Percentiles rank a stretch among this genome's conserved stretches.
These are phyloP conservation scores for Buxus sempervirens DNA, from an alignment of 164 flowering plant genomes.

Conservation along the genomic window DNA sequence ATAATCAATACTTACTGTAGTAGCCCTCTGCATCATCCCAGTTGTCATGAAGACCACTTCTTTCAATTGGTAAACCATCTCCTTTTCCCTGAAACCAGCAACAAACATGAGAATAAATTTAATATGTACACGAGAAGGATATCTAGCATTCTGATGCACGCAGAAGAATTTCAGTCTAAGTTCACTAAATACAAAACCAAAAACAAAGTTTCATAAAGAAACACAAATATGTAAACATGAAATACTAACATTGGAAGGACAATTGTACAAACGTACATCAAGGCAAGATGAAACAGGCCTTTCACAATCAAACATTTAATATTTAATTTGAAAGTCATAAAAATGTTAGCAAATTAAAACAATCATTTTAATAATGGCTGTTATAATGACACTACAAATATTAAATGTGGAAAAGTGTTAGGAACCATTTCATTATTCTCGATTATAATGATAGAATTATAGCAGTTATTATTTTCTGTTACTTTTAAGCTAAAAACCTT, in stretches of 20 bases:
- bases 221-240: background rate
- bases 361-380: too few relatives aligned
- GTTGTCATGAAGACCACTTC: conserved; percentile 88
- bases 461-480: too few relatives aligned
- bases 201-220: background rate
- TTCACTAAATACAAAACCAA: background rate
- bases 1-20: conserved; percentile 66
- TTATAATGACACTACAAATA: too few relatives aligned
- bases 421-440: too few relatives aligned
- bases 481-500: too few relatives aligned
- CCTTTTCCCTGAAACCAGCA: conserved; percentile 60
- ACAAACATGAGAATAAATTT: background rate
- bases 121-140: background rate
- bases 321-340: too few relatives aligned
- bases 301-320: background rate
- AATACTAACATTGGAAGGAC: background rate
- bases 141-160: too few relatives aligned
- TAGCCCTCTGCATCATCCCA: conserved; percentile 99
- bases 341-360: too few relatives aligned
- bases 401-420: too few relatives aligned
- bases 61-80: conserved; percentile 61
- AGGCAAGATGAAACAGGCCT: background rate
- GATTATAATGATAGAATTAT: too few relatives aligned
- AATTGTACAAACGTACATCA: background rate
- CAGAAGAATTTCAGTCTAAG: background rate